Percentiles rank a stretch among this genome's conserved stretches.
These are phyloP conservation scores for Cyclotella sp. DNA, from an alignment of 108 stramenopile species.

Conservation along the genomic window DNA sequence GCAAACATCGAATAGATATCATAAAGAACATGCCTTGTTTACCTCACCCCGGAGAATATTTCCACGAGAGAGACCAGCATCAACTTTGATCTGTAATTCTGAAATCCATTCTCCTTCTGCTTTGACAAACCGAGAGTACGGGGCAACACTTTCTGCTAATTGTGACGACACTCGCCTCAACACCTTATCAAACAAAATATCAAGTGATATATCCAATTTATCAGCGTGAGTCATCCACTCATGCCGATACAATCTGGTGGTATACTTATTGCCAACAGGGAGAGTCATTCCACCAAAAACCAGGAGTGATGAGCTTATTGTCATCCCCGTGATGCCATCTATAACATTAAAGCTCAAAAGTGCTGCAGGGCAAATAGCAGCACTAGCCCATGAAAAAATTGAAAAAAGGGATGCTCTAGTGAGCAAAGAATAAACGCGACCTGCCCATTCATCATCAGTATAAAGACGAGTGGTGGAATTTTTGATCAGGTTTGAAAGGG, in stretches of 20 bases:
- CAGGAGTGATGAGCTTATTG: not conserved
- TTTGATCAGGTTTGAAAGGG: not conserved
- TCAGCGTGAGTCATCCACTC: conserved; percentile 7
- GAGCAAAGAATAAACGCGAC: conserved; percentile 1
- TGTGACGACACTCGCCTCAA: conserved; percentile 9
- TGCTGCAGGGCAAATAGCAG: not conserved
- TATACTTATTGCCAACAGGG: not conserved
- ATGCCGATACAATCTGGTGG: not conserved
- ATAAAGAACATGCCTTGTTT: not conserved
- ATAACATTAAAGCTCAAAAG: not conserved
- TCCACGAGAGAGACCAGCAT: not conserved
- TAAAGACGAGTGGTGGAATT: not conserved
- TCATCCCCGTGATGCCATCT: not conserved
- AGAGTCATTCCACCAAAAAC: not conserved
- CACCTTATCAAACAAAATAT: not conserved
- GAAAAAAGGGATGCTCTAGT: conserved; percentile 7
- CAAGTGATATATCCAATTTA: conserved; percentile 7
- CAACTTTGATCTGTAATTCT: conserved; percentile 15
- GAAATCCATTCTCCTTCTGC: conserved; percentile 5
- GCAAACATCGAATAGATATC: not conserved
- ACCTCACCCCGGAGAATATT: not conserved
- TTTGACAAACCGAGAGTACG: conserved; percentile 16
- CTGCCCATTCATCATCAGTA: not conserved
- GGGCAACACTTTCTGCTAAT: conserved; percentile 9
- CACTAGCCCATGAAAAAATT: not conserved